phyloP scores from a whole-genome alignment of 371 early-diverging fungal genomes.

The Syncephalastrum monosporum region DNA sequence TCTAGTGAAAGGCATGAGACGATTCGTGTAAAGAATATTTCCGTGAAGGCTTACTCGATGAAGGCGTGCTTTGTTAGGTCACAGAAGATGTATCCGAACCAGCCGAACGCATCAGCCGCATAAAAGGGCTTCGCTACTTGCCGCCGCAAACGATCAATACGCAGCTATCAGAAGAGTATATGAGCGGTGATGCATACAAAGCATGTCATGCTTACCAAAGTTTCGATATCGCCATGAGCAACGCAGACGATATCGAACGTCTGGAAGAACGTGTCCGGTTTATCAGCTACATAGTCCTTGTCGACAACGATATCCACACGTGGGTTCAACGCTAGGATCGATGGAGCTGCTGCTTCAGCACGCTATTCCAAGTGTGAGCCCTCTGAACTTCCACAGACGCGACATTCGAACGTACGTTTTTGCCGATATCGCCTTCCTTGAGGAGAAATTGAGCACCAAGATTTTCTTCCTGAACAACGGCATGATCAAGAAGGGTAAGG shows the following conservation, averaged over 20 bases:
- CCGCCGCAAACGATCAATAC: constrained; percentile 60
- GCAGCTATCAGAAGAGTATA: constrained; percentile 38
- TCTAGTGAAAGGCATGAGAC: constrained; percentile 7
- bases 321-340: constrained; percentile 70
- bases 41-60: constrained; percentile 51
- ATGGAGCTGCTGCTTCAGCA: constrained; percentile 61
- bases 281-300: constrained; percentile 38
- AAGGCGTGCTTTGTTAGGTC: constrained; percentile 75
- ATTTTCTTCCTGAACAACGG: constrained; percentile 56
- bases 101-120: constrained; percentile 70
- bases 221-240: constrained; percentile 36
- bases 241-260: constrained; percentile 70
- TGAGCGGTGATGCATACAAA: no score
- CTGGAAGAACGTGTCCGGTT: constrained; percentile 53
- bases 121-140: constrained; percentile 58
- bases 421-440: constrained; percentile 58
- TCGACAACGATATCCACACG: constrained; percentile 66
- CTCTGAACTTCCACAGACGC: constrained; percentile 3
- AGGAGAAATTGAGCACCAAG: constrained; percentile 83
- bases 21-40: no score
- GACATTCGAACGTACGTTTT: constrained; percentile 53
- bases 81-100: constrained; percentile 81
- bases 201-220: constrained; percentile 26
- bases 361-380: constrained; percentile 40
- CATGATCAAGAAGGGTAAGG: constrained; percentile 69